Evolutionary conservation across 345 rosid genomes (phyloP).

Genomic region (Eucalyptus pauciflora): DNA sequence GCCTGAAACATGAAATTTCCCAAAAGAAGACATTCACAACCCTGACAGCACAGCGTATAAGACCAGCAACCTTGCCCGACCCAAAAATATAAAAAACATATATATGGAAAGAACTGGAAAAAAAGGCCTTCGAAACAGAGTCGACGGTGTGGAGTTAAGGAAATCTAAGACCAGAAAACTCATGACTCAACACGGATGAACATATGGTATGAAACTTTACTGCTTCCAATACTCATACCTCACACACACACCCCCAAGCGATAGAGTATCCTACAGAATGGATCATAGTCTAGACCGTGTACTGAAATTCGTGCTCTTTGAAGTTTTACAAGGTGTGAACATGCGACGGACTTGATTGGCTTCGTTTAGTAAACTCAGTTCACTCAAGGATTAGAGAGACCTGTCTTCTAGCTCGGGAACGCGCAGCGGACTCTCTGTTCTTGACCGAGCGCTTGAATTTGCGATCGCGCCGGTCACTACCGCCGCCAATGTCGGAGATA

Average conservation of each 20-base stretch:
- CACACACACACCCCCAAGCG: not conserved
- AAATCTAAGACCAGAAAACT: not conserved
- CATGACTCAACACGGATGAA: not conserved
- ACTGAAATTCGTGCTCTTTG: not conserved
- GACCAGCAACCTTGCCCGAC: not conserved
- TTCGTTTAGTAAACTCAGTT: not conserved
- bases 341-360: not conserved
- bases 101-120: not conserved
- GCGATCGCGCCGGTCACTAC: slow-evolving; percentile 2
- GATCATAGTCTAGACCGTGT: not conserved
- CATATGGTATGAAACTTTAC: not conserved
- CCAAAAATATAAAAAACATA: not conserved
- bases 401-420: slow-evolving; percentile 59
- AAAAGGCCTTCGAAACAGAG: not conserved
- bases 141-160: not conserved
- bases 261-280: not conserved
- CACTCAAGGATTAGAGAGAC: slow-evolving; percentile 1
- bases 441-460: slow-evolving; percentile 41
- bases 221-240: not conserved
- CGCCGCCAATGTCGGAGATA: slow-evolving; percentile 1
- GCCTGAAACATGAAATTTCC: slow-evolving; percentile 18
- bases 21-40: not conserved
- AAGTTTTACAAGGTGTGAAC: not conserved
- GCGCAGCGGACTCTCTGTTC: slow-evolving; percentile 58
- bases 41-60: not conserved